These are phyloP conservation scores for Ajuga reptans DNA, from an alignment of 305 asterid species.

Conservation along the genomic window DNA sequence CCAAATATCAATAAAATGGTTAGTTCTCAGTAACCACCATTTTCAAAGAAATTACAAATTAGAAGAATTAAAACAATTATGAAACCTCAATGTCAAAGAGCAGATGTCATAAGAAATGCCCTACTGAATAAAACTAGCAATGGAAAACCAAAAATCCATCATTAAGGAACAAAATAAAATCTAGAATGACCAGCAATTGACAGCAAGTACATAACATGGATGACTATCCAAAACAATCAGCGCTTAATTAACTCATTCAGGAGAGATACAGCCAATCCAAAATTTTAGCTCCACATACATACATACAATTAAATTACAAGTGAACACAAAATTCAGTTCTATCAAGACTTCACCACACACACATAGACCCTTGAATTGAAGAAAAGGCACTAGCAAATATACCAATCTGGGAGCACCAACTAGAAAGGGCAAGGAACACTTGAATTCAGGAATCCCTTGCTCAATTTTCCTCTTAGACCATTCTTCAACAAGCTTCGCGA, in stretches of 20 bases:
- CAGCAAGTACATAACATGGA: background rate
- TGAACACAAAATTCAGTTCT: conserved; percentile 6
- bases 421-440: conserved; percentile 49
- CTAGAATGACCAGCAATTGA: background rate
- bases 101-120: too few species aligned
- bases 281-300: background rate
- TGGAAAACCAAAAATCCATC: background rate
- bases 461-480: conserved; percentile 36
- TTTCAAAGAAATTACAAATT: background rate
- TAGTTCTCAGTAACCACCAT: background rate
- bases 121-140: background rate
- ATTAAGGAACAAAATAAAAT: background rate
- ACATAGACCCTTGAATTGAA: background rate
- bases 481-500: conserved; percentile 28
- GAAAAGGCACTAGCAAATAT: background rate
- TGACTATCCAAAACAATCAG: background rate
- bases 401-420: conserved; percentile 56
- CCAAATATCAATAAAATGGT: background rate
- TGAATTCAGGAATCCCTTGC: conserved; percentile 36
- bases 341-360: background rate
- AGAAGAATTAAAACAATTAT: background rate
- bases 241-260: background rate
- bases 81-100: background rate
- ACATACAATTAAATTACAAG: background rate
- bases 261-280: background rate